A percentile compares a stretch with the other conserved stretches of the same genome.
Evolutionary conservation across 2,329 filamentous ascomycete genomes (phyloP).

Genomic region (Colletotrichum tamarilloi): DNA sequence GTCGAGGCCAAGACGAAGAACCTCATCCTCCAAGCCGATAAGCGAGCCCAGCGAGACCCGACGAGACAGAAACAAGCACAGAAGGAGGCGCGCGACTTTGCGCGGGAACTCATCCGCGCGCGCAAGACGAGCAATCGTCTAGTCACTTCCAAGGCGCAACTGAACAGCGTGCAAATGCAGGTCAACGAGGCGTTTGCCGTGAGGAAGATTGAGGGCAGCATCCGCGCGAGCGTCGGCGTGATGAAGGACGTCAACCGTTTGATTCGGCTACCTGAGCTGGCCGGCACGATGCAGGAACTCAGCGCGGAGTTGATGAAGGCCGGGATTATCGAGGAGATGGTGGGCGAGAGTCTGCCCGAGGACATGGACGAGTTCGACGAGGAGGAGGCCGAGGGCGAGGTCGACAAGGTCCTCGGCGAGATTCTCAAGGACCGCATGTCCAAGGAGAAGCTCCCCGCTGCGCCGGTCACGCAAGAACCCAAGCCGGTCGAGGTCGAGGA

Average conservation of each 20-base stretch:
- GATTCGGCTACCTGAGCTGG: constrained; percentile 85
- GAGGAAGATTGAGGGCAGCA: constrained; percentile 93
- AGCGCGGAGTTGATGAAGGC: constrained; percentile 91
- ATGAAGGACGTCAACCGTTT: constrained; percentile 97
- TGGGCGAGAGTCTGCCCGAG: constrained; percentile 85
- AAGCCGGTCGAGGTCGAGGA: constrained; percentile 63
- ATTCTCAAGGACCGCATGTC: constrained; percentile 82
- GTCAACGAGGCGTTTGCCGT: constrained; percentile 96
- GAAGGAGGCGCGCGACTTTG: constrained; percentile 87
- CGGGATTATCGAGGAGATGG: constrained; percentile 98
- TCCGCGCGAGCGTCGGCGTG: constrained; percentile 86
- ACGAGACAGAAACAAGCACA: constrained; percentile 82
- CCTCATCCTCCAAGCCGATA: constrained; percentile 85
- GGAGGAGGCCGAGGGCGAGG: constrained; percentile 79
- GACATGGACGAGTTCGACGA: constrained; percentile 78
- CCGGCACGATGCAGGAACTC: constrained; percentile 88
- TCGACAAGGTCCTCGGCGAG: constrained; percentile 93
- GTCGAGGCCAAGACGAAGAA: constrained; percentile 87
- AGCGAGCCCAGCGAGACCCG: constrained; percentile 83
- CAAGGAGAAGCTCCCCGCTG: constrained; percentile 69
- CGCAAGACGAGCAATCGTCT: constrained; percentile 81
- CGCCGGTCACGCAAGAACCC: constrained; percentile 64
- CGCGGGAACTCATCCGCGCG: constrained; percentile 84
- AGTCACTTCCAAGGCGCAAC: constrained; percentile 88
- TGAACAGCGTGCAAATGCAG: constrained; percentile 95